These are phyloP conservation scores for Solanum etuberosum DNA, from an alignment of 257 asterid genomes.

Conservation along the genomic window DNA sequence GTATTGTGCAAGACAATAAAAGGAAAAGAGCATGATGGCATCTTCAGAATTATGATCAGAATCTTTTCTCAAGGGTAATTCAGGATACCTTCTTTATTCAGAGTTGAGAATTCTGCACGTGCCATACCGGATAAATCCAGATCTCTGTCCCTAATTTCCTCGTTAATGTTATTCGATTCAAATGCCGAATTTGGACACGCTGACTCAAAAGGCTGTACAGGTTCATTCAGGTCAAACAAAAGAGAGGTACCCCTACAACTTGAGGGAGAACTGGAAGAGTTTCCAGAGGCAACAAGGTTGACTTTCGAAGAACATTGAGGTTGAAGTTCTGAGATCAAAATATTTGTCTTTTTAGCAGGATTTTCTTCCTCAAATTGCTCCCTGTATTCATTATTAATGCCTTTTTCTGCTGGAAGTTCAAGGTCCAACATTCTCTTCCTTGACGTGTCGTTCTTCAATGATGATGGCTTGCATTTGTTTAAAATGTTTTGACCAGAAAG, in stretches of 20 bases:
- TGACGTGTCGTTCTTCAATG: background rate
- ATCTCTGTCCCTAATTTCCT: constrained; percentile 6
- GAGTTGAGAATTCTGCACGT: constrained; percentile 6
- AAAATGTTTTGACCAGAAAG: constrained; percentile 5
- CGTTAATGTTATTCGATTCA: constrained; percentile 1
- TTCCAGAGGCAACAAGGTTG: constrained; percentile 10
- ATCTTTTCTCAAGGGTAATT: constrained; percentile 3
- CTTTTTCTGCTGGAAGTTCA: constrained; percentile 30
- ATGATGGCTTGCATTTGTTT: constrained; percentile 12
- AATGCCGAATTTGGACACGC: constrained; percentile 14
- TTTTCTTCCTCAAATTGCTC: constrained; percentile 17
- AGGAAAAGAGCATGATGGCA: background rate
- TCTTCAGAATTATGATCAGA: background rate
- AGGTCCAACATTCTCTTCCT: constrained; percentile 34
- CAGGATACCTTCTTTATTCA: background rate
- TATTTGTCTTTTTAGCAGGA: constrained; percentile 5
- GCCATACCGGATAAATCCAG: constrained; percentile 3
- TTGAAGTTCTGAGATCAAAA: background rate
- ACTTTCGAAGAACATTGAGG: constrained; percentile 14
- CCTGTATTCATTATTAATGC: constrained; percentile 17
- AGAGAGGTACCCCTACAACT: constrained; percentile 9
- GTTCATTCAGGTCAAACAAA: constrained; percentile 64
- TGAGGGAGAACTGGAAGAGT: constrained; percentile 12
- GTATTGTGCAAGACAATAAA: background rate
- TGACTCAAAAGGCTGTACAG: constrained; percentile 26